Percentiles rank a stretch among this genome's conserved stretches.
Evolutionary conservation across 2,329 filamentous ascomycete species (phyloP).

Genomic region (Xylaria sp.): DNA sequence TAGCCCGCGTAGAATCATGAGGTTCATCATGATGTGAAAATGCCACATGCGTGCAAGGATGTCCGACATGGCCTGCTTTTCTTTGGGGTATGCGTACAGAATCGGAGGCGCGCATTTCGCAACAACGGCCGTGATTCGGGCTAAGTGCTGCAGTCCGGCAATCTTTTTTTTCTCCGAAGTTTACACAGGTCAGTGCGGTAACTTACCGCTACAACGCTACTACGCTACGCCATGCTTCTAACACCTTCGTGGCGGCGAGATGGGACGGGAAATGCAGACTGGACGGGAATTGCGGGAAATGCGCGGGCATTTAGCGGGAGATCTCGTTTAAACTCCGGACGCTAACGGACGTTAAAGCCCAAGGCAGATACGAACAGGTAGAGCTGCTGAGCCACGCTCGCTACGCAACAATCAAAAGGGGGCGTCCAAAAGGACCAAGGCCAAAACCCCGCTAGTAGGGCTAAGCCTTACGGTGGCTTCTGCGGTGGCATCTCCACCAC

Average conservation of each 20-base stretch:
- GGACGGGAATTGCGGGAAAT: too few species aligned
- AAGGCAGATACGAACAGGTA: too few species aligned
- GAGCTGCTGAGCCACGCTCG: slow-evolving; percentile 16
- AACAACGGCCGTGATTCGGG: slow-evolving; percentile 8
- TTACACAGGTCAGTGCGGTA: too few species aligned
- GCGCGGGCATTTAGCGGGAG: slow-evolving; percentile 13
- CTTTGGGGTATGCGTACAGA: background rate
- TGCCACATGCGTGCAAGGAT: background rate
- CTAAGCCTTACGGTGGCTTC: background rate
- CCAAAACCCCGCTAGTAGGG: background rate
- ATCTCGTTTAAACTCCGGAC: slow-evolving; percentile 3
- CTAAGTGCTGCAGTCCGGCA: slow-evolving; percentile 7
- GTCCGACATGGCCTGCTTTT: background rate
- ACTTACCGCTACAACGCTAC: too few species aligned
- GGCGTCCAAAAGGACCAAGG: background rate
- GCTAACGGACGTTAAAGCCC: too few species aligned
- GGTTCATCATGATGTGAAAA: background rate
- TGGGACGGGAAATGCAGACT: slow-evolving; percentile 9
- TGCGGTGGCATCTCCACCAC: too few species aligned
- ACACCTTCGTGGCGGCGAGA: too few species aligned
- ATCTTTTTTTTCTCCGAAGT: background rate
- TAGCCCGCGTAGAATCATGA: background rate
- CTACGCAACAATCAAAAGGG: slow-evolving; percentile 1
- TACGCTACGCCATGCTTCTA: background rate
- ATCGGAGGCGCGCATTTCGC: slow-evolving; percentile 10